Evolutionary conservation across 495 filamentous ascomycete genomes (phyloP).

Genomic region (Glarea lozoyensis): DNA sequence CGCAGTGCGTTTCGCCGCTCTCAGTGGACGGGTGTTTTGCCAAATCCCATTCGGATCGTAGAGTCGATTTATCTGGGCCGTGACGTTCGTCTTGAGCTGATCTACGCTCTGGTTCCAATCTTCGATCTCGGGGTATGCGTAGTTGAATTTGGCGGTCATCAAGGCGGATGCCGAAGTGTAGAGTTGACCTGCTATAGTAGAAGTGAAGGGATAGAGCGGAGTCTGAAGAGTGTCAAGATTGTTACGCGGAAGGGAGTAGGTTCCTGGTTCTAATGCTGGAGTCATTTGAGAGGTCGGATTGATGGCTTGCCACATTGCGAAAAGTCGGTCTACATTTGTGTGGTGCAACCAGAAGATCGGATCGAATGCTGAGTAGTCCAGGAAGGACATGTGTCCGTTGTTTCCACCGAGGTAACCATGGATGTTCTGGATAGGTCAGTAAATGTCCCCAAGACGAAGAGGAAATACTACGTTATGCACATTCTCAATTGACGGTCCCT

Average conservation of each 20-base stretch:
- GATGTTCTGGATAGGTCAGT: too few relatives aligned
- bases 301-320: slow-evolving; percentile 31
- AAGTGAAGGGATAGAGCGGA: slow-evolving; percentile 22
- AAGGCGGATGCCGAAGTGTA: slow-evolving; percentile 16
- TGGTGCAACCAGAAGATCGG: slow-evolving; percentile 30
- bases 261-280: slow-evolving; percentile 30
- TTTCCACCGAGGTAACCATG: slow-evolving; percentile 30
- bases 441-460: too few relatives aligned
- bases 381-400: slow-evolving; percentile 32
- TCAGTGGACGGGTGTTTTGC: slow-evolving; percentile 17
- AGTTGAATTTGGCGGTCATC: slow-evolving; percentile 19
- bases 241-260: slow-evolving; percentile 33
- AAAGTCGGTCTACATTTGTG: slow-evolving; percentile 33
- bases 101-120: slow-evolving; percentile 13
- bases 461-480: slow-evolving; percentile 33
- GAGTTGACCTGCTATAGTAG: slow-evolving; percentile 4
- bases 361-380: slow-evolving; percentile 32
- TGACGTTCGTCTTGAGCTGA: slow-evolving; percentile 21
- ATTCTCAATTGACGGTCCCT: slow-evolving; percentile 27
- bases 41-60: slow-evolving; percentile 31
- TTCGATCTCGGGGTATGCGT: slow-evolving; percentile 23
- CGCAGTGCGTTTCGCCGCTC: background rate
- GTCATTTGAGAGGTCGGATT: slow-evolving; percentile 25
- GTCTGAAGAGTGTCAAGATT: slow-evolving; percentile 16
- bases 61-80: slow-evolving; percentile 38